Evolutionary conservation across 179 eudicot genomes (phyloP).

Genomic region (Patellifolia procumbens): DNA sequence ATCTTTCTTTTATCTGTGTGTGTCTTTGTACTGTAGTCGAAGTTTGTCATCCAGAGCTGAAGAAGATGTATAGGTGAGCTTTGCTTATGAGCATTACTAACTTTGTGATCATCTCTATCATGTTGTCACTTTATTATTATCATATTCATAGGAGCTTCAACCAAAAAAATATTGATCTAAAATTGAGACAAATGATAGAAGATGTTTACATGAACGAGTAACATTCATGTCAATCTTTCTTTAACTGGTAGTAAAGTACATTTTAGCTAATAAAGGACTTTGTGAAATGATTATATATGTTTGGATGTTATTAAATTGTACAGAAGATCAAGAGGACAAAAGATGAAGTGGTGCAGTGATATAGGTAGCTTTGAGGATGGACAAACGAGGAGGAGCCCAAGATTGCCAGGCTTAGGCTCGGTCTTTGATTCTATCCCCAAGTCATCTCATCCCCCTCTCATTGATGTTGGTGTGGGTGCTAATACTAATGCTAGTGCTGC

Average conservation of each 20-base stretch:
- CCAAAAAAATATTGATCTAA: no score
- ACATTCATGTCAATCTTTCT: neutral
- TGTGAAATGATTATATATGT: neutral
- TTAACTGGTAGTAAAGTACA: neutral
- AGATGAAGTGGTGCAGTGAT: slow-evolving; percentile 9
- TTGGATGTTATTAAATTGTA: neutral
- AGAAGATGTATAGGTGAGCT: slow-evolving; percentile 33
- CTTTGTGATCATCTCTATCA: no score
- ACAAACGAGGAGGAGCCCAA: slow-evolving; percentile 34
- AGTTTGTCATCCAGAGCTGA: slow-evolving; percentile 1
- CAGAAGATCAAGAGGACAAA: slow-evolving; percentile 32
- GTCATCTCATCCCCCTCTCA: neutral
- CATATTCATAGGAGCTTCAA: neutral
- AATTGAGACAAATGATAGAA: neutral
- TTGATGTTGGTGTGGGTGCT: slow-evolving; percentile 1
- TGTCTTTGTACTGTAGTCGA: slow-evolving; percentile 6
- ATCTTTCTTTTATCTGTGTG: neutral
- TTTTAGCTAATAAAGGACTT: neutral
- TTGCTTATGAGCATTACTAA: neutral
- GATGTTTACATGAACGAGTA: neutral
- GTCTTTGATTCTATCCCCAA: neutral
- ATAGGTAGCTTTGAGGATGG: slow-evolving; percentile 5
- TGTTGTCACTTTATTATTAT: no score
- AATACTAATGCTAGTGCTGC: neutral
- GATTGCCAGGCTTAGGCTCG: slow-evolving; percentile 7